Base-by-base conservation (phyloP, 345 rosid genomes). In the Dimocarpus longan region DNA sequence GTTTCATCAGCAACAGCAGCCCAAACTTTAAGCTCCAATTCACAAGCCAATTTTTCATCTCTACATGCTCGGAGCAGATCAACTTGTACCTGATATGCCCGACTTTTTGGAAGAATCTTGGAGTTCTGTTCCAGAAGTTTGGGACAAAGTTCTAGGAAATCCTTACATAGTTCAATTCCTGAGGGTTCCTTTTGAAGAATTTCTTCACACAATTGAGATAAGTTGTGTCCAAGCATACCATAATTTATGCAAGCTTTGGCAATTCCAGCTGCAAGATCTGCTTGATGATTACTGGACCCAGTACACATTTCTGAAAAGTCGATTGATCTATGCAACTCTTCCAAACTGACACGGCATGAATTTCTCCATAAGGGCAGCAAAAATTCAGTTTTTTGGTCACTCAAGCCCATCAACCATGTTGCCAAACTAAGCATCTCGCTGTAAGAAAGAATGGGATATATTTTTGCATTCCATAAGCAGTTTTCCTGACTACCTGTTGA, bases 1-100 rank as follows among this genome's bases (percentile, higher is more conserved):
- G 99, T 96, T 86, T 96, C 99, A 82, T 91, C 97, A 74, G 97
- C 97, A 81, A 94, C 94, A 78, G 99, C 97, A 78, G 88, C 88
- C 98, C 98, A 94, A 70, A 93, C 93, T 80, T 87, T 88, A 66
- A 82, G 87, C 70, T 96, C 97, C 86, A 91, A 73, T 76, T 90
- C 82, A 73, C 82, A 26, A 43, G 98, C 97, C 39, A 83, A 79
- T 60, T 76, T 72, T 81, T 90, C 94, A 76, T 91, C 91, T 70
- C 87, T 81, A 76, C 98, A 91, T 66, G 91, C 95, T 75, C 90
- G 89, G 81, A 90, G 97, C 81, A 96, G 94, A 89, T 96, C 99
- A 78, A 89, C 91, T 86, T 94, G 90, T 70, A 91, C 97, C 84
- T 94, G 99, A 84, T 93, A 96, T 22, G 91, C 94, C 66, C 99